Evolutionary conservation across 1,284 basidiomycete genomes (phyloP).

Genomic region (Inonotus hispidus): DNA sequence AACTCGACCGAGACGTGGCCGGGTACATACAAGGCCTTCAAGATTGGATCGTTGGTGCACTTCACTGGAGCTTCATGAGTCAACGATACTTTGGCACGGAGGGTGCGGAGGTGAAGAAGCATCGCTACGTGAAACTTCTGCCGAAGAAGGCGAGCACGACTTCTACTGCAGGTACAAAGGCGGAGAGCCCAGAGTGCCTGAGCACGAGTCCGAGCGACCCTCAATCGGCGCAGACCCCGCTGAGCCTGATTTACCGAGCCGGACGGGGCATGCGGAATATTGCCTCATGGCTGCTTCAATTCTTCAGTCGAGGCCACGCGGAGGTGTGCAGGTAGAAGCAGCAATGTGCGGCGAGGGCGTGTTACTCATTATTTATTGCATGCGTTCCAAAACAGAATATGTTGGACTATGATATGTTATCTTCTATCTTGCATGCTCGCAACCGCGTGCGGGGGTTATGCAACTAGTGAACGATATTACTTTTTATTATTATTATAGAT

Average conservation of each 20-base stretch:
- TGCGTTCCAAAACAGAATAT: neutral
- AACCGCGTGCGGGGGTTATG: neutral
- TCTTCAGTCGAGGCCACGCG: neutral
- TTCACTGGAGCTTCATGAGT: constrained; percentile 38
- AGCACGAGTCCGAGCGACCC: neutral
- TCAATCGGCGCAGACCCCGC: neutral
- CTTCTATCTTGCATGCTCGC: neutral
- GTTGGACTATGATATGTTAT: neutral
- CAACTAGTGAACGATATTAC: neutral
- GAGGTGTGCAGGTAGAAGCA: neutral
- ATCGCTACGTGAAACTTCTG: constrained; percentile 18
- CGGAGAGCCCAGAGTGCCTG: neutral
- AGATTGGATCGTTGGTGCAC: constrained; percentile 37
- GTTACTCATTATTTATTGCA: neutral
- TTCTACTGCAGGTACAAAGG: neutral
- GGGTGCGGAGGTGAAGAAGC: constrained; percentile 17
- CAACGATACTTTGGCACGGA: constrained; percentile 19
- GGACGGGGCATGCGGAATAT: neutral
- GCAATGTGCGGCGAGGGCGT: neutral
- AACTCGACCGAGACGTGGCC: constrained; percentile 31
- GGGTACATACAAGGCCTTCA: constrained; percentile 34
- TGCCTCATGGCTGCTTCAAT: neutral
- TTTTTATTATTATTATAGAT: constrained; percentile 2
- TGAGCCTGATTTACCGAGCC: neutral
- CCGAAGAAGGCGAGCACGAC: constrained; percentile 9